phyloP scores from a whole-genome alignment of 352 stramenopile genomes.

The Pythium grandisporangium region DNA sequence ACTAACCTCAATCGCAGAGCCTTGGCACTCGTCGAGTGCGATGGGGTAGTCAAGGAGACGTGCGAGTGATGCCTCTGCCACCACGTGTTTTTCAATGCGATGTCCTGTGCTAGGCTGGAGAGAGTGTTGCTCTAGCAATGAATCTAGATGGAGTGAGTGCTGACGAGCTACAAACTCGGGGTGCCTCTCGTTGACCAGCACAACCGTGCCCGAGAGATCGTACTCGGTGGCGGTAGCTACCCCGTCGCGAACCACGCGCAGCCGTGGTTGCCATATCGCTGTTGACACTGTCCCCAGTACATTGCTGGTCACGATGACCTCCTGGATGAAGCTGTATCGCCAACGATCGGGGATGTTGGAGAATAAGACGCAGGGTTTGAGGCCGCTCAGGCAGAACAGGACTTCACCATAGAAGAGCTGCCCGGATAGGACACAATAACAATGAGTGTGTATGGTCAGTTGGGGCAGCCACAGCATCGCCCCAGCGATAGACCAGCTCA shows the following conservation, averaged over 20 bases:
- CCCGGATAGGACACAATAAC: not conserved
- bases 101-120: not conserved
- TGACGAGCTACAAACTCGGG: not conserved
- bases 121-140: conserved; percentile 10
- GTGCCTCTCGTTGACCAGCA: not conserved
- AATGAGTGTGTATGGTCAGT: too few relatives aligned
- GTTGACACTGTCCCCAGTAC: conserved; percentile 8
- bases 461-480: too few relatives aligned
- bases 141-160: conserved; percentile 5
- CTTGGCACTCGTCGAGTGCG: conserved; percentile 41
- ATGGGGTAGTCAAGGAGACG: conserved; percentile 53
- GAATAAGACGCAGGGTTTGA: conserved; percentile 59
- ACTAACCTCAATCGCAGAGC: conserved; percentile 55
- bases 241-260: conserved; percentile 10
- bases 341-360: conserved; percentile 49
- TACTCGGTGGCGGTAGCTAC: conserved; percentile 12
- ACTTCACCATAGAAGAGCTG: conserved; percentile 67
- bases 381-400: conserved; percentile 42
- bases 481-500: too few relatives aligned
- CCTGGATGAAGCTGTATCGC: conserved; percentile 24
- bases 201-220: conserved; percentile 26
- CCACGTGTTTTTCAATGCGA: not conserved
- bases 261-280: conserved; percentile 8
- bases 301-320: conserved; percentile 29
- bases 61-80: conserved; percentile 31